Conservation (phyloP, 2,329 filamentous ascomycete species). For the Scytalidium lignicola region DNA sequence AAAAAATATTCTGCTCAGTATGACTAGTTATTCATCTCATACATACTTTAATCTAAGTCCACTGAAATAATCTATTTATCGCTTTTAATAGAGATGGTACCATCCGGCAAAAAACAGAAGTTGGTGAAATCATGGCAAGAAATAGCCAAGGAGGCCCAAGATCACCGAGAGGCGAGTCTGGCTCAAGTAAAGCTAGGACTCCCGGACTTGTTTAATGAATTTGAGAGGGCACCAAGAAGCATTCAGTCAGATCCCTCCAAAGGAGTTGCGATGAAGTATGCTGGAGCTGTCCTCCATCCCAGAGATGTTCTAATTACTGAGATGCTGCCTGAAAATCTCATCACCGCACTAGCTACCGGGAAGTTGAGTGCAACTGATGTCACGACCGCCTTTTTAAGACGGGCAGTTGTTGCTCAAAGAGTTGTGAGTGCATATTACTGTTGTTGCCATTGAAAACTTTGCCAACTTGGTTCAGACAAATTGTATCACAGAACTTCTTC, state of each 20-base stretch:
- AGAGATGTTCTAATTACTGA: slow-evolving; percentile 44
- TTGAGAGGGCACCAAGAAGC: no score
- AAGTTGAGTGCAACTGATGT: slow-evolving; percentile 37
- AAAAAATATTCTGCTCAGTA: no score
- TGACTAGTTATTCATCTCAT: no score
- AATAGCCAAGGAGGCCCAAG: slow-evolving; percentile 35
- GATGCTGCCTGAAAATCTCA: slow-evolving; percentile 35
- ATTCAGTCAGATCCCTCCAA: no score
- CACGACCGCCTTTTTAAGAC: slow-evolving; percentile 45
- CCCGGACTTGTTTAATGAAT: slow-evolving; percentile 16
- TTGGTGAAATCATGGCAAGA: slow-evolving; percentile 31
- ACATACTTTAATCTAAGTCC: no score
- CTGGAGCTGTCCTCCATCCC: slow-evolving; percentile 36
- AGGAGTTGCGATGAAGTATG: slow-evolving; percentile 24
- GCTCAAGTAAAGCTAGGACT: slow-evolving; percentile 31
- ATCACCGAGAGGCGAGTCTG: slow-evolving; percentile 38
- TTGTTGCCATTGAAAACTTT: not conserved
- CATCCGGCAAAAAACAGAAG: no score
- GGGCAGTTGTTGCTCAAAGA: slow-evolving; percentile 47
- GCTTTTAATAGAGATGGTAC: no score
- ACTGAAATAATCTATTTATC: no score
- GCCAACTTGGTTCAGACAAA: slow-evolving; percentile 21
- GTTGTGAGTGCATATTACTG: slow-evolving; percentile 27
- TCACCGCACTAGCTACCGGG: slow-evolving; percentile 37
- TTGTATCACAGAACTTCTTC: slow-evolving; percentile 42